Evolutionary conservation across 78 protist species (phyloP), one percentile per base, ranked within the genome.

Genomic region (Blattamonas nauphoetae): DNA sequence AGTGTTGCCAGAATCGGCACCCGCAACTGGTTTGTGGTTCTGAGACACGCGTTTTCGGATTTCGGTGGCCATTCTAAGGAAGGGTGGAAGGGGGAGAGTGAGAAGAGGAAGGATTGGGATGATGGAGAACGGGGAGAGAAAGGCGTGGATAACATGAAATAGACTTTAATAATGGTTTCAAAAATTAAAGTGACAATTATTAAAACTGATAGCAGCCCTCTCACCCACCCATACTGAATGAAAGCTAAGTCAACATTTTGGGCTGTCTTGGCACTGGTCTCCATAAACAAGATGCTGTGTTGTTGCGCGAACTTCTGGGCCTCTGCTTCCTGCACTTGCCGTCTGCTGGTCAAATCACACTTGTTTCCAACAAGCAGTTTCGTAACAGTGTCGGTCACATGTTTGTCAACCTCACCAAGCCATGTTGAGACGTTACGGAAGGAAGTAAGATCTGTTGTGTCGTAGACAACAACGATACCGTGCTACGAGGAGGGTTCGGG

Each of bases 341-440:
- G 82, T 92, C 96, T 96, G 45, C 89, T 81, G 35, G 85, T 86
- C 88, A 97, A 89, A 89, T 98, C 99, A 87, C 92, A 79, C 95
- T 98, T 98, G 95, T 98, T 98, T 44, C 99, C 99, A 2, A 98
- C 99, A 55, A 98, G 94, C 55, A 98, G 92, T 92, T 97, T 97
- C 94, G 93, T 95, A 46, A 98, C 99, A 81, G 92, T 90, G 85
- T 98, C 99, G 64, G 92, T 86, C 33, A 99, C 99, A 71, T 94
- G 96, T 71, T 91, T 45, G 80, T 92, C 91, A 41, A 92, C 90
- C 42, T 92, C 92, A 3, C 55, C 45, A 63, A 92, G 83, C 99
- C 99, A 98, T 88, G 90, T 90, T 91, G 95, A 94, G 36, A 98
- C 99, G 87, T 97, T 97, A 88, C 94, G 81, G 94, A 98, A 98